Conservation (phyloP, 768 basidiomycete genomes). For the Pulveroboletus sp. region DNA sequence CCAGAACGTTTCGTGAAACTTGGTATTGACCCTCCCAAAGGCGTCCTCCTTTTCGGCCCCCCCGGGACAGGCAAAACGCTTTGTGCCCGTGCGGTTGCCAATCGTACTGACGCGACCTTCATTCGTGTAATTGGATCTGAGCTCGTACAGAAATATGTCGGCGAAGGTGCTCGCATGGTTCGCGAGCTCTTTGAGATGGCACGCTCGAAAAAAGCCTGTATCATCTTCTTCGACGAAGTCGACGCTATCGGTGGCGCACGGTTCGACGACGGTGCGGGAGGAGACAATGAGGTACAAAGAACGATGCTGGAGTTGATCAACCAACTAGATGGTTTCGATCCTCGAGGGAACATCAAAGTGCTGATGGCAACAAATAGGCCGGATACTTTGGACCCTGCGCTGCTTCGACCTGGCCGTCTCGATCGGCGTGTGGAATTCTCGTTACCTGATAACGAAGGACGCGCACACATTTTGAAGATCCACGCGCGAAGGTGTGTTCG, state of each 20-base stretch:
- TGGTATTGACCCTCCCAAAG: constrained; percentile 98
- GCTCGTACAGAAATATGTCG: constrained; percentile 99
- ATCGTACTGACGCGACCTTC: constrained; percentile 97
- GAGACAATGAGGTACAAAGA: constrained; percentile 97
- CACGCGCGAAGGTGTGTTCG: constrained; percentile 80
- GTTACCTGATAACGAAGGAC: constrained; percentile 90
- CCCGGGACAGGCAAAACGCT: constrained; percentile 99
- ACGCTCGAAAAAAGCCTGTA: constrained; percentile 96
- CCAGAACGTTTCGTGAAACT: constrained; percentile 98
- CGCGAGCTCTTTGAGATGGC: constrained; percentile 99
- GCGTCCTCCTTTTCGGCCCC: constrained; percentile 92
- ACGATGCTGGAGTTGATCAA: constrained; percentile 99
- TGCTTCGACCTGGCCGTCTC: constrained; percentile 91
- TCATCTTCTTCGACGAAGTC: constrained; percentile 99
- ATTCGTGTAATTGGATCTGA: constrained; percentile 99
- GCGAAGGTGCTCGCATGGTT: constrained; percentile 98
- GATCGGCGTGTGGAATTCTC: constrained; percentile 98
- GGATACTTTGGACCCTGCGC: constrained; percentile 95
- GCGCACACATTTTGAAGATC: constrained; percentile 94
- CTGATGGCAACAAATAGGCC: constrained; percentile 99
- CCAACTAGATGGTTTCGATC: constrained; percentile 97
- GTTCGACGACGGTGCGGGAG: constrained; percentile 97
- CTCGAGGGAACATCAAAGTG: constrained; percentile 99
- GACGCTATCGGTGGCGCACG: constrained; percentile 98
- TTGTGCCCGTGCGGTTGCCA: constrained; percentile 96